Percentiles rank a stretch among this genome's conserved stretches.
Evolutionary conservation across 345 rosid genomes (phyloP).

Genomic region (Geranium brycei): DNA sequence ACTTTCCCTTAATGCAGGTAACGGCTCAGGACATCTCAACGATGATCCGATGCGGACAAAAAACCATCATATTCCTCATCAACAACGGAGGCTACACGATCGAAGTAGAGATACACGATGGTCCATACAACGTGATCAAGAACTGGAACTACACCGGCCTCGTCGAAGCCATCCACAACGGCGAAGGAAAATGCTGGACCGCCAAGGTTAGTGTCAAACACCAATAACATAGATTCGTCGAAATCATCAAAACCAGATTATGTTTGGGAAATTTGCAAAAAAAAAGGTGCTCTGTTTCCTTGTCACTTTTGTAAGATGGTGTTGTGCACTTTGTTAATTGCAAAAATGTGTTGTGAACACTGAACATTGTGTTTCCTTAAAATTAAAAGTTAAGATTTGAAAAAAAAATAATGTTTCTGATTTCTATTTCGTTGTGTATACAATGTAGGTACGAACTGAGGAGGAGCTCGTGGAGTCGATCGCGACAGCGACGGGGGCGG

Average conservation of each 20-base stretch:
- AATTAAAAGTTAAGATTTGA: too few species aligned
- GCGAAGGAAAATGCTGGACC: conserved; percentile 74
- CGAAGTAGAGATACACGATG: conserved; percentile 72
- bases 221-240: too few species aligned
- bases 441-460: conserved; percentile 36
- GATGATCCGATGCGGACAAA: conserved; percentile 52
- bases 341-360: too few species aligned
- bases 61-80: conserved; percentile 49
- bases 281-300: too few species aligned
- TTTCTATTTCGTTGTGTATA: too few species aligned
- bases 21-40: conserved; percentile 66
- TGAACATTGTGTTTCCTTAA: too few species aligned
- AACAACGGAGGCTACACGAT: conserved; percentile 69
- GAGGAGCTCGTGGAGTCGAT: conserved; percentile 38
- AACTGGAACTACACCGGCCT: conserved; percentile 62
- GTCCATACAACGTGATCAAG: conserved; percentile 67
- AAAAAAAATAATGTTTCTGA: too few species aligned
- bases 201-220: conserved; percentile 25
- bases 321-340: too few species aligned
- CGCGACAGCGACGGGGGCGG: conserved; percentile 25
- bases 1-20: conserved; percentile 24
- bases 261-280: too few species aligned
- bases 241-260: too few species aligned
- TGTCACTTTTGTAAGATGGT: too few species aligned
- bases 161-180: conserved; percentile 59